Evolutionary conservation across 441 rosid species (phyloP).

Genomic region (Croton laevigatus): DNA sequence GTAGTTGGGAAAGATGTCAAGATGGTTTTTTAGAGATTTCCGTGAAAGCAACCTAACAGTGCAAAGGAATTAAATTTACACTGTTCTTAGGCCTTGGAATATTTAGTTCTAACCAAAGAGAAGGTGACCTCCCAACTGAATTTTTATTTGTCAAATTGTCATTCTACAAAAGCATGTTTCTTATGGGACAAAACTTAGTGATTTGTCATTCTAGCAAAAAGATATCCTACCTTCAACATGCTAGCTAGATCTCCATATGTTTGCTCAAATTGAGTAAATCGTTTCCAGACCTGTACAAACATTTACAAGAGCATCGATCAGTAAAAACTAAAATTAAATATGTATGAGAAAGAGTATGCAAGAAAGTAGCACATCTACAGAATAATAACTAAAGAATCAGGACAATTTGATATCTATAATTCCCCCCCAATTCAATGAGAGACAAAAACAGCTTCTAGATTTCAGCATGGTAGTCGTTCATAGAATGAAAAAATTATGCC

Average conservation of each 20-base stretch:
- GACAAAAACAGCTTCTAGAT: too few relatives aligned
- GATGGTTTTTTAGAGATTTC: not conserved
- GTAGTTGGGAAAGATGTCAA: not conserved
- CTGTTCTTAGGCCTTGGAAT: not conserved
- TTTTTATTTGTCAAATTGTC: constrained; percentile 3
- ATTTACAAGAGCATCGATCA: constrained; percentile 6
- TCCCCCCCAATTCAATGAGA: too few relatives aligned
- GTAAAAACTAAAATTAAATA: not conserved
- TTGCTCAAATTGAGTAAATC: constrained; percentile 80
- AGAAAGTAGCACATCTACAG: not conserved
- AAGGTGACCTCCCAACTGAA: not conserved
- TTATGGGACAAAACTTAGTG: not conserved
- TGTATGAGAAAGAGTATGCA: not conserved
- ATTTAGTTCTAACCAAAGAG: not conserved
- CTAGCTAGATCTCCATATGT: constrained; percentile 94
- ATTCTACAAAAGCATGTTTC: not conserved
- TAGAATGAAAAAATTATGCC: too few relatives aligned
- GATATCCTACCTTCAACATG: constrained; percentile 72
- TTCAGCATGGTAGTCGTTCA: too few relatives aligned
- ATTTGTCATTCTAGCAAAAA: not conserved
- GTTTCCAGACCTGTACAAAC: constrained; percentile 79
- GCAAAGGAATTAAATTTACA: not conserved
- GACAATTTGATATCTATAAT: not conserved
- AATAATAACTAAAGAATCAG: not conserved
- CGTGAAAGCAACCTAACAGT: not conserved